Percentiles rank a stretch among this genome's conserved stretches.
These are phyloP conservation scores for Zymoseptoria ardabiliae DNA, from an alignment of 2,329 filamentous ascomycete genomes.

Conservation along the genomic window DNA sequence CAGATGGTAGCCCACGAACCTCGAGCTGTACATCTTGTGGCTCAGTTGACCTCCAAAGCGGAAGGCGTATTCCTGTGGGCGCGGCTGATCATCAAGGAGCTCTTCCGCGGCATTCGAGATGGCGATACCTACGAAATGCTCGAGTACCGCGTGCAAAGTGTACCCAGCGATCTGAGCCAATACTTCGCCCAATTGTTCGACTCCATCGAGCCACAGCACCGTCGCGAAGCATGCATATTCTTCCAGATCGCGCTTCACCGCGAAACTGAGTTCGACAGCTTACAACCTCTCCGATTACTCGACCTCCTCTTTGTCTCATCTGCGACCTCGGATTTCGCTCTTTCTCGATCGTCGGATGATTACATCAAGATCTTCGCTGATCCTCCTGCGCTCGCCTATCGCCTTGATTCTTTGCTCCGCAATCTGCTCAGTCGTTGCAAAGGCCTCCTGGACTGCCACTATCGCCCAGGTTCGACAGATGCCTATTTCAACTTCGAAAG, in stretches of 20 bases:
- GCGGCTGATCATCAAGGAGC: constrained; percentile 1
- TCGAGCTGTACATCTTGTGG: not conserved
- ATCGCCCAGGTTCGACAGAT: not conserved
- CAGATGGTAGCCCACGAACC: not conserved
- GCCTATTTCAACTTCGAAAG: not conserved
- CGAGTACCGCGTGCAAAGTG: not conserved
- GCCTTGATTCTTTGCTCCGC: constrained; percentile 4
- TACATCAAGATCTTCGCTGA: not conserved
- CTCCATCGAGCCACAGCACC: constrained; percentile 4
- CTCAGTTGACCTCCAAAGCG: not conserved
- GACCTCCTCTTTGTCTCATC: constrained; percentile 5
- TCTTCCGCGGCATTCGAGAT: constrained; percentile 5
- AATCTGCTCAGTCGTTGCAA: constrained; percentile 7
- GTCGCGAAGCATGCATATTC: constrained; percentile 3
- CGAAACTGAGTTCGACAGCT: constrained; percentile 3
- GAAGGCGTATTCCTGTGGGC: constrained; percentile 4
- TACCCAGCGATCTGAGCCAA: constrained; percentile 3
- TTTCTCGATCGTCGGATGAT: not conserved
- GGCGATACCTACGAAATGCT: constrained; percentile 3
- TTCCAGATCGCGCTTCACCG: constrained; percentile 6
- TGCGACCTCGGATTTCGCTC: constrained; percentile 3
- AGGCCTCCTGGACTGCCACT: constrained; percentile 7
- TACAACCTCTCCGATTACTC: constrained; percentile 4
- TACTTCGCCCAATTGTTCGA: constrained; percentile 5
- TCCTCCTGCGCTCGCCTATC: not conserved